Evolutionary conservation across 192 early-diverging fungal genomes (phyloP), one percentile per base, ranked within the genome.

Genomic region (Thoreauomyces humboldtii): DNA sequence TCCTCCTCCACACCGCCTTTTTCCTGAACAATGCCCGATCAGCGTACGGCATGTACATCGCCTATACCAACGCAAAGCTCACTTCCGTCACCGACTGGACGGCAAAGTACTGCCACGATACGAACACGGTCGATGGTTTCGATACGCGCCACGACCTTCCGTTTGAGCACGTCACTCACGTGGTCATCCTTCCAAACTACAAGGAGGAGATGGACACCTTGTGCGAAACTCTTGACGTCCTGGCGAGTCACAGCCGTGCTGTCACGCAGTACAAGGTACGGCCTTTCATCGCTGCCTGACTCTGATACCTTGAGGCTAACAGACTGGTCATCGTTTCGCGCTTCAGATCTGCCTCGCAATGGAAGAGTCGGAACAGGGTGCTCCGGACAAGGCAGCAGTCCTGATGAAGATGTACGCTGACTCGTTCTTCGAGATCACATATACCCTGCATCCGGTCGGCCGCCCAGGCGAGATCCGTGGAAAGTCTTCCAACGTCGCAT

Each of bases 111-210:
- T 68, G 75, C 43, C 45, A 69, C 9, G 70, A 70, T 9, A 74
- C 73, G 4, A 71, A 75, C 15, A 68, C 72, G 36, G 62, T 67
- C 2, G 67, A 70, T 29, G 72, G 72, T 4, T 33, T 65, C 21
- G 81, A 79, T 68, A 63, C 70, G 9, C 54, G 70, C 38, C 81
- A 82, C 64, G 81, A 82, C 59, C 47, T 82, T 25, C 81, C 81
- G n/a, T 82, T 61, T 36, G 75, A 75, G 52, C 59, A 70, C 24
- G 66, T 86, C 38, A 62, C 78, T n/a, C 89, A 90, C 72, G 77
- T 87, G 31, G 73, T 90, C 71, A 81, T 90, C 60, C 75, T 90
- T 35, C 87, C 88, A 19, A 86, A 88, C 63, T 90, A 89, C 74
- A 79, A 78, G 46, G 89, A 90, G 63, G 78, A 80, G 21, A 71